Percentiles rank a stretch among this genome's conserved stretches.
Evolutionary conservation across 2,329 filamentous ascomycete genomes (phyloP).

Genomic region (Trichoderma cornu-damae): DNA sequence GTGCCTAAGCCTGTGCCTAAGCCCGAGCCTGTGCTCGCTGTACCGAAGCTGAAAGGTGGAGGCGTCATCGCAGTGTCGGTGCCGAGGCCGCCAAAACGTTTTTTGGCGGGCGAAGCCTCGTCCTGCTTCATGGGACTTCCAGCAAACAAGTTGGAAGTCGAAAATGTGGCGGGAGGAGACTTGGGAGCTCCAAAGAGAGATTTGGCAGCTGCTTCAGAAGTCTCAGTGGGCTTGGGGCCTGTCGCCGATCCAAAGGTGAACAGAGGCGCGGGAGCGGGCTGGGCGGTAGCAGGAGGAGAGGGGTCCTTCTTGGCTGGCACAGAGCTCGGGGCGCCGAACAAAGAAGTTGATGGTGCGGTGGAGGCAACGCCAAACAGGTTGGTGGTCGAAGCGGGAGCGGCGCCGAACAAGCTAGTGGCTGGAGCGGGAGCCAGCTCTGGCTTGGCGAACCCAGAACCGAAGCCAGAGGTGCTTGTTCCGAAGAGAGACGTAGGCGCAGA

Average conservation of each 20-base stretch:
- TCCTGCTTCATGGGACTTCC: slow-evolving; percentile 44
- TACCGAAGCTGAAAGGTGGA: slow-evolving; percentile 35
- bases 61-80: slow-evolving; percentile 24
- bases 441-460: slow-evolving; percentile 12
- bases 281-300: slow-evolving; percentile 21
- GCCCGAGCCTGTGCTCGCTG: slow-evolving; percentile 26
- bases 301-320: slow-evolving; percentile 22
- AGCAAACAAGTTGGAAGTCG: slow-evolving; percentile 33
- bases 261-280: slow-evolving; percentile 26
- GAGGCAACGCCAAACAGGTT: slow-evolving; percentile 30
- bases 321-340: slow-evolving; percentile 25
- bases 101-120: slow-evolving; percentile 36
- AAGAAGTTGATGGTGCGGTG: slow-evolving; percentile 22
- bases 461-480: slow-evolving; percentile 4
- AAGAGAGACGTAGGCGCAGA: slow-evolving; percentile 21
- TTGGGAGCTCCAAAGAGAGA: slow-evolving; percentile 37
- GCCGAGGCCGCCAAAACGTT: slow-evolving; percentile 28
- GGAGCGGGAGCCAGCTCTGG: slow-evolving; percentile 19
- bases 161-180: slow-evolving; percentile 29
- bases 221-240: slow-evolving; percentile 28
- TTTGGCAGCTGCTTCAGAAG: slow-evolving; percentile 29
- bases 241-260: slow-evolving; percentile 33
- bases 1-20: too few relatives aligned
- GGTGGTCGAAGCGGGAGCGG: slow-evolving; percentile 10
- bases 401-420: slow-evolving; percentile 20